These are phyloP conservation scores for baker's yeast (Saccharomyces cerevisiae) DNA, from an alignment of 805 yeast species.

Conservation along the genomic window DNA sequence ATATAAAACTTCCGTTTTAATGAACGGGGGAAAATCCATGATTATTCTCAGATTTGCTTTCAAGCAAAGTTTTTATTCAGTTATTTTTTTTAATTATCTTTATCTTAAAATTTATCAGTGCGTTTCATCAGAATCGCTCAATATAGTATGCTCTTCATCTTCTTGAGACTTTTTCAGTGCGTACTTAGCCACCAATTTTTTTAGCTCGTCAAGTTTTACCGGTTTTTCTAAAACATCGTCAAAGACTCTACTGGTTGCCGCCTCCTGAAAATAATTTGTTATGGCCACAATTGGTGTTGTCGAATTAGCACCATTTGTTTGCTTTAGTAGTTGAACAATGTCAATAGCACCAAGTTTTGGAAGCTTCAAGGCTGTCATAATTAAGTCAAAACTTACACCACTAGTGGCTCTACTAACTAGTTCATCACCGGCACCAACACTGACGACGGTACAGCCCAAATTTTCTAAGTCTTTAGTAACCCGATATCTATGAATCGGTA, in stretches of 20 bases:
- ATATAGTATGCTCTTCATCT: slow-evolving; percentile 24
- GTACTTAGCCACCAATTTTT: slow-evolving; percentile 24
- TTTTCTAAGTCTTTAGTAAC: slow-evolving; percentile 54
- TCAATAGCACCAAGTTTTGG: slow-evolving; percentile 65
- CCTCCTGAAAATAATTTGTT: slow-evolving; percentile 66
- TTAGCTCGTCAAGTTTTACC: slow-evolving; percentile 22
- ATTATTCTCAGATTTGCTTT: not conserved
- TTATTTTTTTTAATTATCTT: not conserved
- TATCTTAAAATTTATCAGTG: not conserved
- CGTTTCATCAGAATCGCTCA: slow-evolving; percentile 26
- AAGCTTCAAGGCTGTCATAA: slow-evolving; percentile 64
- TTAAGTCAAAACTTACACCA: slow-evolving; percentile 74
- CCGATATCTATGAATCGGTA: slow-evolving; percentile 69
- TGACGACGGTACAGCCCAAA: slow-evolving; percentile 72
- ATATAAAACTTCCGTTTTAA: not conserved
- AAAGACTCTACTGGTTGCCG: slow-evolving; percentile 44
- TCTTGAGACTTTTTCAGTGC: slow-evolving; percentile 27
- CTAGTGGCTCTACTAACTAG: slow-evolving; percentile 74
- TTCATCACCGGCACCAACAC: slow-evolving; percentile 75
- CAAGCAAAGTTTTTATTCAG: not conserved
- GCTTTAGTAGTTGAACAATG: slow-evolving; percentile 64
- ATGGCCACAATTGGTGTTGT: slow-evolving; percentile 69
- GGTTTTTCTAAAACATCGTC: slow-evolving; percentile 75
- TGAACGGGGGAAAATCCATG: not conserved
- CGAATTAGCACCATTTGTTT: slow-evolving; percentile 70